Conservation (phyloP, 495 filamentous ascomycete genomes). For the Aspergillus saccharolyticus region DNA sequence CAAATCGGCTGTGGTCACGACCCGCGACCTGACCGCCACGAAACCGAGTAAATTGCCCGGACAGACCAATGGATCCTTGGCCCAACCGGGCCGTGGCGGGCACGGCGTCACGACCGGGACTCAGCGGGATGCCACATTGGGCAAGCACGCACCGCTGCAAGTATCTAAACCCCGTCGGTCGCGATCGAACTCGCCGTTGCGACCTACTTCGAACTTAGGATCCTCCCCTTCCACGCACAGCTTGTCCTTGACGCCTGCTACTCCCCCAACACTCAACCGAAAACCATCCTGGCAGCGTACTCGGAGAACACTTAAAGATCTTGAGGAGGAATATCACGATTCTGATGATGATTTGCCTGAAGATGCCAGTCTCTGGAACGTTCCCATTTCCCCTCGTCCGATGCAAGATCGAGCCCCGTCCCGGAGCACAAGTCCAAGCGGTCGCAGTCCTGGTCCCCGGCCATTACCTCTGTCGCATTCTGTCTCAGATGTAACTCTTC, state of each 20-base stretch:
- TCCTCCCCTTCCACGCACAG: conserved; percentile 30
- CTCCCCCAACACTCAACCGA: conserved; percentile 28
- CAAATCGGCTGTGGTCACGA: conserved; percentile 32
- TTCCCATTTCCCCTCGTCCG: conserved; percentile 88
- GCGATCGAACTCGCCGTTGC: conserved; percentile 39
- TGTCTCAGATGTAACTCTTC: conserved; percentile 22
- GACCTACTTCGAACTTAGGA: conserved; percentile 25
- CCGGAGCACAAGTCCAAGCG: conserved; percentile 50
- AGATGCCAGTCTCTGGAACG: conserved; percentile 86
- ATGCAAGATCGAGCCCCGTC: conserved; percentile 57
- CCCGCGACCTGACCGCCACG: conserved; percentile 39
- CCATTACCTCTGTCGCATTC: conserved; percentile 41
- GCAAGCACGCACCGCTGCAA: conserved; percentile 19
- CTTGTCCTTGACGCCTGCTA: conserved; percentile 35
- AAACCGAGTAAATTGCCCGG: conserved; percentile 36
- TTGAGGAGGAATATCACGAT: conserved; percentile 85
- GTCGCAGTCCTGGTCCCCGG: conserved; percentile 34
- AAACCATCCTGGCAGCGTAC: conserved; percentile 65
- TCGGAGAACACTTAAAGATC: conserved; percentile 69
- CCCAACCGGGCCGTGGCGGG: conserved; percentile 18
- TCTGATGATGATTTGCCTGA: conserved; percentile 91
- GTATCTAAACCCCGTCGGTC: conserved; percentile 29
- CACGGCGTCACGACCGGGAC: conserved; percentile 23
- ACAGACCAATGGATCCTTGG: conserved; percentile 26
- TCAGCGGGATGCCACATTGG: conserved; percentile 22